These are phyloP conservation scores for Gossypium armourianum DNA, from an alignment of 441 rosid genomes.

Conservation along the genomic window DNA sequence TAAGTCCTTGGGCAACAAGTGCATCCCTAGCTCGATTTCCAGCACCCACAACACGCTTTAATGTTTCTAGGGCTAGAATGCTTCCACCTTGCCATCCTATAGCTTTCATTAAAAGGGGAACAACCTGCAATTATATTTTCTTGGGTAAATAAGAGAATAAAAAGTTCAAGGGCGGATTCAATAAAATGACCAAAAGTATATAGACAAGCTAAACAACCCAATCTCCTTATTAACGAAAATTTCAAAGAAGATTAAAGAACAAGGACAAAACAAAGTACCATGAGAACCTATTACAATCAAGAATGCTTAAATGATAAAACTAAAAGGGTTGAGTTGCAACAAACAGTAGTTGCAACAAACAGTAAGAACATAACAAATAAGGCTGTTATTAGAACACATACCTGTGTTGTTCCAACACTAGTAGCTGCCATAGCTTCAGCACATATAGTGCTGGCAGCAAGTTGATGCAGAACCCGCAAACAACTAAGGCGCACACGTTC, in stretches of 20 bases:
- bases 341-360: background rate
- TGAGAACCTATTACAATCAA: background rate
- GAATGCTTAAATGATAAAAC: background rate
- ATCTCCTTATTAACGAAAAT: background rate
- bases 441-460: constrained; percentile 89
- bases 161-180: constrained; percentile 14
- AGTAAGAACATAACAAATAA: constrained; percentile 5
- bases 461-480: constrained; percentile 94
- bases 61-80: constrained; percentile 92
- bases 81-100: constrained; percentile 99
- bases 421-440: constrained; percentile 99
- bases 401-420: constrained; percentile 92
- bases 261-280: background rate
- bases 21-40: constrained; percentile 99
- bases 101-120: constrained; percentile 98
- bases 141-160: constrained; percentile 9
- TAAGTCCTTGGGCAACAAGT: constrained; percentile 94
- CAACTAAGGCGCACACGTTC: constrained; percentile 98
- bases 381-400: constrained; percentile 16
- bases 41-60: constrained; percentile 92
- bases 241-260: background rate
- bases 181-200: background rate
- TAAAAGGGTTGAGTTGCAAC: background rate
- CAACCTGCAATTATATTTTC: constrained; percentile 49
- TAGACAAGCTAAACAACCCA: constrained; percentile 4